Percentiles rank a stretch among this genome's conserved stretches.
phyloP scores from a whole-genome alignment of 495 filamentous ascomycete genomes.

The Tuber aestivum region DNA sequence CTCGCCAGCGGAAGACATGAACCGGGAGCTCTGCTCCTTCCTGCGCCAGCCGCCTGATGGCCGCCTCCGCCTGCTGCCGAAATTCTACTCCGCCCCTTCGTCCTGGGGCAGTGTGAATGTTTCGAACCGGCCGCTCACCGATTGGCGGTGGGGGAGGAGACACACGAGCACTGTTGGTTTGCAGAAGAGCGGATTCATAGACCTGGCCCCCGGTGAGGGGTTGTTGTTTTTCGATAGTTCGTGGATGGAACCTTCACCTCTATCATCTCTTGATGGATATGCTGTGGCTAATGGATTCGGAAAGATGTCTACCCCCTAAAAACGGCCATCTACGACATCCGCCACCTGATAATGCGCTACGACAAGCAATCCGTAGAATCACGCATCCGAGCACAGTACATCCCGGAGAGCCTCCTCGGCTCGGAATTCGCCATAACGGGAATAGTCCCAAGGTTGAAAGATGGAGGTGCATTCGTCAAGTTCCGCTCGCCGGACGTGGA shows the following conservation, averaged over 20 bases:
- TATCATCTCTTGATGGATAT: background rate
- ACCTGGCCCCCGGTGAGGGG: constrained; percentile 61
- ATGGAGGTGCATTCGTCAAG: constrained; percentile 92
- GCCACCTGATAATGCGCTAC: constrained; percentile 57
- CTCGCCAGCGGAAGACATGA: constrained; percentile 12
- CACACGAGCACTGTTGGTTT: constrained; percentile 24
- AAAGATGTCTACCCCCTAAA: constrained; percentile 78
- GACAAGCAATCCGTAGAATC: constrained; percentile 54
- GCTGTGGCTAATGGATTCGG: background rate
- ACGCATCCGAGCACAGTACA: constrained; percentile 56
- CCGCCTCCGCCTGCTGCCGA: background rate
- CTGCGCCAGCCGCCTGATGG: constrained; percentile 2
- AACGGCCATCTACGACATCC: constrained; percentile 60
- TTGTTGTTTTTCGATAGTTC: constrained; percentile 87
- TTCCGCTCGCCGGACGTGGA: constrained; percentile 55
- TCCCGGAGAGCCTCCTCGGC: constrained; percentile 53
- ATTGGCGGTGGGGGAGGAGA: constrained; percentile 6
- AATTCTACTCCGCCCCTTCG: background rate
- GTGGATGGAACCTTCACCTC: constrained; percentile 30
- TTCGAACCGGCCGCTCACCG: background rate
- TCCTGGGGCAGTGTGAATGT: background rate
- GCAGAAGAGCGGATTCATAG: constrained; percentile 68
- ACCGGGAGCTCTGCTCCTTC: constrained; percentile 21
- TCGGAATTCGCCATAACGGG: constrained; percentile 60
- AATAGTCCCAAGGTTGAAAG: constrained; percentile 74